Percentiles rank a stretch among this genome's conserved stretches.
These are phyloP conservation scores for Cokeromyces recurvatus DNA, from an alignment of 371 early-diverging fungal species.

Conservation along the genomic window DNA sequence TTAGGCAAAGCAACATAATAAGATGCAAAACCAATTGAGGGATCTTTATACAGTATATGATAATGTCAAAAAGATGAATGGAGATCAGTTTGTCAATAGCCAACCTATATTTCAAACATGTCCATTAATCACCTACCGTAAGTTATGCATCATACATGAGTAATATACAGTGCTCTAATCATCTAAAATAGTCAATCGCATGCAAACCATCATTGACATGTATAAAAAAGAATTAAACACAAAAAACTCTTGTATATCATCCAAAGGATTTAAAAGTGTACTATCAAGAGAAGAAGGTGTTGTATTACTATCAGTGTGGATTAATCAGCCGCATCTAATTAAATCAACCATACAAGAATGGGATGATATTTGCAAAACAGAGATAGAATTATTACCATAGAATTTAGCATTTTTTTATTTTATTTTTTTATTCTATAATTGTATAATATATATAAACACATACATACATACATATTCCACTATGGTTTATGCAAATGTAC, in stretches of 20 bases:
- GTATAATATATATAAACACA: too few relatives aligned
- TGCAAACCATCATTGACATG: constrained; percentile 25
- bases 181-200: constrained; percentile 8
- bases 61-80: constrained; percentile 8
- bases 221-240: constrained; percentile 24
- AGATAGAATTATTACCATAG: constrained; percentile 9
- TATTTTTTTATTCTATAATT: too few relatives aligned
- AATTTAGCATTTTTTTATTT: too few relatives aligned
- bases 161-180: neutral
- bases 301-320: constrained; percentile 35
- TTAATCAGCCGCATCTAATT: constrained; percentile 31
- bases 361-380: constrained; percentile 26
- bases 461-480: too few relatives aligned
- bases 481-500: too few relatives aligned
- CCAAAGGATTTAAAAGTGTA: constrained; percentile 19
- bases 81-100: constrained; percentile 10
- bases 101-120: constrained; percentile 33
- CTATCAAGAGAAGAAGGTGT: constrained; percentile 32
- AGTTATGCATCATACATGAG: neutral
- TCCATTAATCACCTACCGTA: constrained; percentile 29
- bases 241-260: constrained; percentile 8
- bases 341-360: constrained; percentile 23
- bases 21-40: constrained; percentile 25
- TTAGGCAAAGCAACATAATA: constrained; percentile 30
- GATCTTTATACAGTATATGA: constrained; percentile 21